phyloP scores from a whole-genome alignment of 164 flowering plant species.

The Vitis riparia region DNA sequence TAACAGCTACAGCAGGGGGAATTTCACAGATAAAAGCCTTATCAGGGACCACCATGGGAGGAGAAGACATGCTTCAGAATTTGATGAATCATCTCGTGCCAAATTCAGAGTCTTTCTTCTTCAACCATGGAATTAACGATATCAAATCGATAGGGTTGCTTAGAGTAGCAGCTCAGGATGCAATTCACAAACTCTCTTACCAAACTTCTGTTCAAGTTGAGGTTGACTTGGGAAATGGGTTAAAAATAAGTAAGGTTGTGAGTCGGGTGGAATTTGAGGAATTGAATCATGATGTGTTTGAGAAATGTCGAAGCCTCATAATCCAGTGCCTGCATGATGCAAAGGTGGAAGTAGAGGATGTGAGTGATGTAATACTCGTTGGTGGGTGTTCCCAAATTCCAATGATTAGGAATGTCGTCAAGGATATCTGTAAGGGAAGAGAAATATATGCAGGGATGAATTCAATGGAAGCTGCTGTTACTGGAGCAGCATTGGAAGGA shows the following conservation, averaged over 20 bases:
- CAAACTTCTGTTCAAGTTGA: slow-evolving; percentile 52
- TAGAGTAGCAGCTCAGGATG: slow-evolving; percentile 79
- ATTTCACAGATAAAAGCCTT: slow-evolving; percentile 87
- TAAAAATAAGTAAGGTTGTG: slow-evolving; percentile 43
- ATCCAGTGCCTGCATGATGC: slow-evolving; percentile 69
- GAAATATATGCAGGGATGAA: slow-evolving; percentile 57
- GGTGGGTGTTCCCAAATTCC: slow-evolving; percentile 95
- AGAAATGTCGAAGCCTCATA: slow-evolving; percentile 59
- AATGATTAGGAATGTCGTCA: slow-evolving; percentile 49
- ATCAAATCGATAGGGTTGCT: slow-evolving; percentile 64
- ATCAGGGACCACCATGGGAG: slow-evolving; percentile 73
- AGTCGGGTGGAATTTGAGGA: slow-evolving; percentile 64
- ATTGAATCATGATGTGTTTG: slow-evolving; percentile 56
- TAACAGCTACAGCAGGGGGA: slow-evolving; percentile 87
- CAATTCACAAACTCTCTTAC: slow-evolving; percentile 69
- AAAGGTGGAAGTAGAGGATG: slow-evolving; percentile 49
- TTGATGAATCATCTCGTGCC: slow-evolving; percentile 70
- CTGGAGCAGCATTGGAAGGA: slow-evolving; percentile 93
- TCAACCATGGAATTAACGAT: slow-evolving; percentile 53
- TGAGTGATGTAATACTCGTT: slow-evolving; percentile 77
- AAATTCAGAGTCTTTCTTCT: slow-evolving; percentile 40
- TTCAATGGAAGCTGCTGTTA: slow-evolving; percentile 78
- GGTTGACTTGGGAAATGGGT: slow-evolving; percentile 66
- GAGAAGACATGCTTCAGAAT: slow-evolving; percentile 85
- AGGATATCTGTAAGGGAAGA: slow-evolving; percentile 42